Percentiles rank a stretch among this genome's conserved stretches.
Conservation (phyloP, 2,329 filamentous ascomycete species). For the Coleophoma crateriformis region DNA sequence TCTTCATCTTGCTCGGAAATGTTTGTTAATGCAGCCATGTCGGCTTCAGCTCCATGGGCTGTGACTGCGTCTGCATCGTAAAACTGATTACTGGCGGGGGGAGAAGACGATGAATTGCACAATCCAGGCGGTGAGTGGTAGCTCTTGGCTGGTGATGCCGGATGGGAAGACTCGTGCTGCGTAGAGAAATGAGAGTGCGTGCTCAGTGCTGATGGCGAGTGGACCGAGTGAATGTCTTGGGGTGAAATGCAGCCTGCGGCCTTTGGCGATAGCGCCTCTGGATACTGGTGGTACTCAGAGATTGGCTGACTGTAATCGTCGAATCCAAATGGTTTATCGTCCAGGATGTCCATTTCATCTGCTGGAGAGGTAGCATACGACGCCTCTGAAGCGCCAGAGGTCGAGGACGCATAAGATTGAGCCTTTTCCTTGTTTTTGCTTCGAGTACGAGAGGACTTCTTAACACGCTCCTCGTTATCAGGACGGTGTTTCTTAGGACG, state of each 20-base stretch:
- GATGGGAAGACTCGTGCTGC: slow-evolving; percentile 26
- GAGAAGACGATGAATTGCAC: slow-evolving; percentile 55
- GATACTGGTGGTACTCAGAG: slow-evolving; percentile 30
- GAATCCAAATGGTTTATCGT: slow-evolving; percentile 27
- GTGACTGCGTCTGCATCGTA: slow-evolving; percentile 21
- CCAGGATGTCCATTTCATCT: slow-evolving; percentile 36
- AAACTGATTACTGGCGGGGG: slow-evolving; percentile 27
- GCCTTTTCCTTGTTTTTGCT: slow-evolving; percentile 43
- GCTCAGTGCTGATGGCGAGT: slow-evolving; percentile 21
- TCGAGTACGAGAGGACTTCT: slow-evolving; percentile 51
- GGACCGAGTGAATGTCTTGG: slow-evolving; percentile 19
- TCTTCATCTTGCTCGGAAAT: slow-evolving; percentile 26
- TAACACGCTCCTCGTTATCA: slow-evolving; percentile 41
- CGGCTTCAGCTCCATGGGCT: slow-evolving; percentile 16
- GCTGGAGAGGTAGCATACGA: slow-evolving; percentile 48
- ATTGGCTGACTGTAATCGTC: slow-evolving; percentile 28
- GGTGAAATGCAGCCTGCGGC: slow-evolving; percentile 23
- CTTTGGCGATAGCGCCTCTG: slow-evolving; percentile 11
- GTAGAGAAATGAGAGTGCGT: slow-evolving; percentile 14
- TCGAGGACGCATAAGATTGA: slow-evolving; percentile 38
- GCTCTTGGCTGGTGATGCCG: slow-evolving; percentile 45
- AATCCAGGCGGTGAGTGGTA: slow-evolving; percentile 55
- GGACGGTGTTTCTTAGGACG: slow-evolving; percentile 57
- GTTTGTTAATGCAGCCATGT: slow-evolving; percentile 7
- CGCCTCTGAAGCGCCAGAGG: slow-evolving; percentile 52